Evolutionary conservation across 805 yeast genomes (phyloP).

Genomic region (Scheffersomyces lignosus): DNA sequence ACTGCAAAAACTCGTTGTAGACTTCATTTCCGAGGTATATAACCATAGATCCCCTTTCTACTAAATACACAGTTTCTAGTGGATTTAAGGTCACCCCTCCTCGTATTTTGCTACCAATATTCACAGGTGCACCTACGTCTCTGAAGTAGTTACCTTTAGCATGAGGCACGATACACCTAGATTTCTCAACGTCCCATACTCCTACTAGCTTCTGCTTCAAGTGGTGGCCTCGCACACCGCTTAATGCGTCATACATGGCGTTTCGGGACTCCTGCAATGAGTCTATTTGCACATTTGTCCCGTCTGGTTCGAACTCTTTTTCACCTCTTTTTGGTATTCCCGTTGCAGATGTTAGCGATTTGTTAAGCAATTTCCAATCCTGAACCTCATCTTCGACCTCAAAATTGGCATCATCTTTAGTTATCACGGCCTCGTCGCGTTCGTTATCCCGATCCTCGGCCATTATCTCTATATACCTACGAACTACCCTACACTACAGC

Average conservation of each 20-base stretch:
- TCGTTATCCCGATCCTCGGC: neutral
- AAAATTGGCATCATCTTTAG: conserved; percentile 3
- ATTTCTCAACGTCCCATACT: conserved; percentile 38
- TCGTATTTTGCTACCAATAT: conserved; percentile 12
- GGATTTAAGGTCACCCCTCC: conserved; percentile 49
- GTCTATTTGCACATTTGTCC: conserved; percentile 52
- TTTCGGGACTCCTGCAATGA: conserved; percentile 54
- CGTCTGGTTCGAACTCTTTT: conserved; percentile 85
- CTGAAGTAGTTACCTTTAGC: conserved; percentile 74
- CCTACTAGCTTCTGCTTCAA: conserved; percentile 53
- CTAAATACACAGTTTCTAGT: conserved; percentile 73
- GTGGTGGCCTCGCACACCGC: conserved; percentile 47
- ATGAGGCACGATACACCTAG: conserved; percentile 32
- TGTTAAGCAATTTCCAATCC: conserved; percentile 49
- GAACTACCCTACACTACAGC: too few species aligned
- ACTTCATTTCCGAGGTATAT: conserved; percentile 23
- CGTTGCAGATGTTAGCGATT: conserved; percentile 7
- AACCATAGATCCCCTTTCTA: conserved; percentile 68
- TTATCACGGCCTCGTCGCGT: conserved; percentile 8
- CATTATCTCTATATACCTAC: too few species aligned
- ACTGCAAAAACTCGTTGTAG: conserved; percentile 21
- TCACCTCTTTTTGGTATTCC: conserved; percentile 73
- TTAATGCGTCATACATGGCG: conserved; percentile 73
- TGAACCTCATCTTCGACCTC: conserved; percentile 47
- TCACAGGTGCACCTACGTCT: conserved; percentile 63